Evolutionary conservation across 2,329 filamentous ascomycete genomes (phyloP), one percentile per base, ranked within the genome.

Genomic region (Botrytis elliptica): DNA sequence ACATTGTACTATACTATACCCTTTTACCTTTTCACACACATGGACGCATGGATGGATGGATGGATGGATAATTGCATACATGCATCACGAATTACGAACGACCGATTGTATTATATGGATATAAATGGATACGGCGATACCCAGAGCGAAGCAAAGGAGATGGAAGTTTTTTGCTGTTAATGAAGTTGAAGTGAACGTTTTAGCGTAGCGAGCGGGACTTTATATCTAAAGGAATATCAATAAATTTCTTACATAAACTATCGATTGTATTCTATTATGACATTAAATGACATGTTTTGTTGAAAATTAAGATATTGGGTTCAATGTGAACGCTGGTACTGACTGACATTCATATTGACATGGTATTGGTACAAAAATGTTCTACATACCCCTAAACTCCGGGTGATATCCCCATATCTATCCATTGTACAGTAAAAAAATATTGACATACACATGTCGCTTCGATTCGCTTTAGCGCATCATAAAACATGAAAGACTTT

Each of bases 201-300:
- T 36, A 60, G 57, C 18, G 33, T 33, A 36, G 20, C 29, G 57
- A 36, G 33, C 29, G 29, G 4, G 57, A 5, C 8, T 60, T 25
- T 36, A 29, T 60, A 60, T 60, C 29, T 14, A 36, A 29, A 29
- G 33, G 20, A 62, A n/a, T 18, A 55, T 40, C 25, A 49, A 42
- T 69, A 49, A 70, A 65, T 40, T 38, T 74, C 29, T 69, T 66
- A 75, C 63, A 73, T 60, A 33, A 64, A 44, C 29, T 2, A 29
- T 64, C 10, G 12, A 64, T 10, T 18, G 10, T 33, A 5, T 29
- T 63, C 12, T 6, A 10, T 22, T 25, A 12, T 29, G 20, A 22
- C 25, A 12, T 4, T 0, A 22, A 3, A 36, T 6, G 1, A 22
- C 9, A 60, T 22, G 4, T 10, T 22, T 20, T 33, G 18, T 12